These are phyloP conservation scores for Tillandsia fasciculata DNA, from an alignment of 176 grass and related monocot genomes.

Conservation along the genomic window DNA sequence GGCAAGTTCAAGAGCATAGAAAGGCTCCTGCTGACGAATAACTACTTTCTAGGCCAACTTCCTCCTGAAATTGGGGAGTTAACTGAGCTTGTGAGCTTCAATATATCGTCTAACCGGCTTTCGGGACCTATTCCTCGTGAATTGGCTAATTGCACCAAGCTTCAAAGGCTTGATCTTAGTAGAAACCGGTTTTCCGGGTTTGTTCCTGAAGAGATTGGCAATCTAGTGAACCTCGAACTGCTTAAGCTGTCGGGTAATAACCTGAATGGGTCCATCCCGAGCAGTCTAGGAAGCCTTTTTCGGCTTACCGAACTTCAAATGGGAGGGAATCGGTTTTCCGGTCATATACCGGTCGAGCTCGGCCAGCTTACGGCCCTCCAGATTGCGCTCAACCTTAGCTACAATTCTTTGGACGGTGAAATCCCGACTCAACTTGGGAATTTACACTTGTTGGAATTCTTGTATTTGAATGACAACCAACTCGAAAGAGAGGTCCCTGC, in stretches of 20 bases:
- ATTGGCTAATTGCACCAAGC: slow-evolving; percentile 56
- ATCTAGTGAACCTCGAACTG: slow-evolving; percentile 68
- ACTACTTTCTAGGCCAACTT: slow-evolving; percentile 75
- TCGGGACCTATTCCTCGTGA: slow-evolving; percentile 44
- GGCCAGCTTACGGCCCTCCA: slow-evolving; percentile 70
- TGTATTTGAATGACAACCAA: slow-evolving; percentile 90
- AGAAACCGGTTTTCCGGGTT: slow-evolving; percentile 58
- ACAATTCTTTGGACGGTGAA: slow-evolving; percentile 77
- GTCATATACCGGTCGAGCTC: slow-evolving; percentile 51
- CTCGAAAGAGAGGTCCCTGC: slow-evolving; percentile 67
- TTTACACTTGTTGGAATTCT: slow-evolving; percentile 62
- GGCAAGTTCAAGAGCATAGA: slow-evolving; percentile 71
- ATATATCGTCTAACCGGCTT: slow-evolving; percentile 80
- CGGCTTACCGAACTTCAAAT: slow-evolving; percentile 83
- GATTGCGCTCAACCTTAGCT: slow-evolving; percentile 85
- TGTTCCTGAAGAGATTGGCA: slow-evolving; percentile 61
- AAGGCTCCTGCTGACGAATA: slow-evolving; percentile 65
- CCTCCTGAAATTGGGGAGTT: slow-evolving; percentile 64
- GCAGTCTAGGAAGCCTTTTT: slow-evolving; percentile 55
- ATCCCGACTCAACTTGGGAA: slow-evolving; percentile 71
- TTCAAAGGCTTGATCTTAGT: slow-evolving; percentile 95
- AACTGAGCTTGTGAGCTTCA: slow-evolving; percentile 79
- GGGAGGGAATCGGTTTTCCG: slow-evolving; percentile 74
- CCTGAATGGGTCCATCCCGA: slow-evolving; percentile 76
- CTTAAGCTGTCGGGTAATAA: slow-evolving; percentile 70